phyloP scores from a whole-genome alignment of 306 rosid species.

The Oxytropis ochrocephala region DNA sequence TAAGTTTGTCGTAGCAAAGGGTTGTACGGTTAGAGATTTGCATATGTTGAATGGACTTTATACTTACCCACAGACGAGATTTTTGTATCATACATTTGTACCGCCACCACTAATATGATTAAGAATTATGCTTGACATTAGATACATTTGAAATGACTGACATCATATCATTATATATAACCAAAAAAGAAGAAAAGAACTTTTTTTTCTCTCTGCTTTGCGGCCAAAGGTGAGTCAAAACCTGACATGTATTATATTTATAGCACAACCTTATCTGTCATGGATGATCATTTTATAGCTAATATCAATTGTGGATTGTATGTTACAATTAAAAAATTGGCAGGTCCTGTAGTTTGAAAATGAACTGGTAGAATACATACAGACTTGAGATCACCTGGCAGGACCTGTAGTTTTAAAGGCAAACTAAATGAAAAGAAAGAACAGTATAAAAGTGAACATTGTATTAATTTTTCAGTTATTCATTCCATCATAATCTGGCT shows the following conservation, averaged over 20 bases:
- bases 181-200: background rate
- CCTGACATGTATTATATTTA: background rate
- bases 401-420: too few relatives aligned
- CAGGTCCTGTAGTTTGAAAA: background rate
- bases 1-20: background rate
- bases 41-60: background rate
- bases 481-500: background rate
- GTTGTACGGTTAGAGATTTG: background rate
- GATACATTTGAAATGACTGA: background rate
- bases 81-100: background rate
- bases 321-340: background rate
- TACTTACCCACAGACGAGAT: background rate
- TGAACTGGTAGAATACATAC: background rate
- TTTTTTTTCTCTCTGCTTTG: background rate
- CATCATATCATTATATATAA: background rate
- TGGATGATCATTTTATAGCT: background rate
- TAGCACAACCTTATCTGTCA: background rate
- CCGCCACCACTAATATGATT: background rate
- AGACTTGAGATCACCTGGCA: background rate
- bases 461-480: background rate
- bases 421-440: background rate
- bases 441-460: background rate
- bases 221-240: background rate
- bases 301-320: background rate
- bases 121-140: slow-evolving; percentile 1